A percentile compares a stretch with the other conserved stretches of the same genome.
Evolutionary conservation across 768 basidiomycete genomes (phyloP).

Genomic region (Nidularia pulvinata): DNA sequence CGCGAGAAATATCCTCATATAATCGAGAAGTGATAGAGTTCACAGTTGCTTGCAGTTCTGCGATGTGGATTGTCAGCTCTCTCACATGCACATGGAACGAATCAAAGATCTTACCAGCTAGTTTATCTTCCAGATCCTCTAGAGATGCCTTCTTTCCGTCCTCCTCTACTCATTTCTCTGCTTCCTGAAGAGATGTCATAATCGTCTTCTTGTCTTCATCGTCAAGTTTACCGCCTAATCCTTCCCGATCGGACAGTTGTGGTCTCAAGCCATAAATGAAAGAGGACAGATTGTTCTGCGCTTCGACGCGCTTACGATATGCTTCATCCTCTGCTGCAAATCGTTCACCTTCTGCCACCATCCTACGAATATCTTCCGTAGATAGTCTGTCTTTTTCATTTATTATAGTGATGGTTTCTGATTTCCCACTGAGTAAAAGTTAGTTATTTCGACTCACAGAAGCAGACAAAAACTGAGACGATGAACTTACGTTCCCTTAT

Average conservation of each 20-base stretch:
- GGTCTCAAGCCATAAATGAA: slow-evolving; percentile 69
- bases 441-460: too few species aligned
- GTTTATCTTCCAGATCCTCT: slow-evolving; percentile 81
- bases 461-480: background rate
- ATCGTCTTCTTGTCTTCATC: slow-evolving; percentile 62
- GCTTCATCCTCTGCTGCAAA: slow-evolving; percentile 29
- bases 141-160: slow-evolving; percentile 59
- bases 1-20: too few species aligned
- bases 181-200: slow-evolving; percentile 63
- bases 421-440: slow-evolving; percentile 57
- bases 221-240: slow-evolving; percentile 68
- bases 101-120: slow-evolving; percentile 31
- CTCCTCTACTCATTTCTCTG: slow-evolving; percentile 76
- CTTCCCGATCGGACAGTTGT: slow-evolving; percentile 70
- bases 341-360: slow-evolving; percentile 52
- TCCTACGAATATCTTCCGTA: slow-evolving; percentile 54
- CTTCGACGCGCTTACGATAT: slow-evolving; percentile 59
- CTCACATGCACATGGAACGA: background rate
- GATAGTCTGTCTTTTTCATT: slow-evolving; percentile 67
- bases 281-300: slow-evolving; percentile 57
- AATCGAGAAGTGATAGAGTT: slow-evolving; percentile 21
- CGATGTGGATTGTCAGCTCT: slow-evolving; percentile 7
- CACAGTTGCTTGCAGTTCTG: slow-evolving; percentile 17
- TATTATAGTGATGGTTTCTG: slow-evolving; percentile 75
- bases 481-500: slow-evolving; percentile 79